Evolutionary conservation across 176 grass and related monocot genomes (phyloP).

Genomic region (Tuctoria greenei): DNA sequence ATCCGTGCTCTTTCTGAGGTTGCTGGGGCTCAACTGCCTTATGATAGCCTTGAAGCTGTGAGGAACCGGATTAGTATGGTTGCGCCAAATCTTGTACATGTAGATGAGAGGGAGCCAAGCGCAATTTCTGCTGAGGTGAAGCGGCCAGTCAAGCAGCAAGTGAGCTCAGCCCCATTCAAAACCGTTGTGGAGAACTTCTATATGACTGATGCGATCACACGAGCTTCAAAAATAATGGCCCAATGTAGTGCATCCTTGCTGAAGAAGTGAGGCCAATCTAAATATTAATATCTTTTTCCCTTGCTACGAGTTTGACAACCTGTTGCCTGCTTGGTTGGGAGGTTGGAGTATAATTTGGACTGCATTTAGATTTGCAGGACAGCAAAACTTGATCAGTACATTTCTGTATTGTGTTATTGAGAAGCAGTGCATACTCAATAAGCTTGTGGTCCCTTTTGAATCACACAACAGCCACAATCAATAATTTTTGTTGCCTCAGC

Average conservation of each 20-base stretch:
- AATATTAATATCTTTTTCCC: constrained; percentile 22
- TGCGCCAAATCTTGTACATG: constrained; percentile 68
- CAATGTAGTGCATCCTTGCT: constrained; percentile 80
- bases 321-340: constrained; percentile 24
- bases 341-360: constrained; percentile 39
- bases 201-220: constrained; percentile 90
- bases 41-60: constrained; percentile 53
- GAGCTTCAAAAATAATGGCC: constrained; percentile 98
- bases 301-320: constrained; percentile 10
- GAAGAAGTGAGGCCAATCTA: constrained; percentile 59
- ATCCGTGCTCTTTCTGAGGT: constrained; percentile 86
- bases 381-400: constrained; percentile 45
- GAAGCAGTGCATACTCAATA: constrained; percentile 55
- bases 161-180: constrained; percentile 63
- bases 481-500: constrained; percentile 42
- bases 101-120: constrained; percentile 77
- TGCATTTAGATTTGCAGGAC: constrained; percentile 56
- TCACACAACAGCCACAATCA: constrained; percentile 30
- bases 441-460: constrained; percentile 41
- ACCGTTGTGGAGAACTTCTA: constrained; percentile 81
- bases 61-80: constrained; percentile 65
- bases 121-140: constrained; percentile 67
- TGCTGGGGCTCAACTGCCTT: constrained; percentile 60
- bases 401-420: constrained; percentile 48
- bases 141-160: constrained; percentile 54